Evolutionary conservation across 2,329 filamentous ascomycete genomes (phyloP), one percentile per base, ranked within the genome.

Genomic region (Fonsecaea multimorphosa): DNA sequence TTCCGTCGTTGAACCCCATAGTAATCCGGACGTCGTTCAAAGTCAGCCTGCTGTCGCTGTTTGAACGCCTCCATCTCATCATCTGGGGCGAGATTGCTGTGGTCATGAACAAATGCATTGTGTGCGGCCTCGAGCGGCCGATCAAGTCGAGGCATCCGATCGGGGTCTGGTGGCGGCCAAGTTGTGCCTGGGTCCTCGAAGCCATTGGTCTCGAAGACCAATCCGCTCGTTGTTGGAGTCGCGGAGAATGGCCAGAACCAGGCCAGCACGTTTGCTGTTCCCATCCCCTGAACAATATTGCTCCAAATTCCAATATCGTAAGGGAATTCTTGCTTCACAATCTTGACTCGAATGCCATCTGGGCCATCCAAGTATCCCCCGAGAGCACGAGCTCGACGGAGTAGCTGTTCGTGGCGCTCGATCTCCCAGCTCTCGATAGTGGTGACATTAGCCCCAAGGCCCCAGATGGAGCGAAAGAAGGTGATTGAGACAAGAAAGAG

Each of bases 381-480:
- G 22, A 86, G 80, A 38, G 76, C 76, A 29, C 78, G 77, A 11
- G 82, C 79, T 61, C 81, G 77, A 44, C 80, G 78, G 34, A 83
- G 71, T 4, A 84, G 74, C 3, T 79, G 81, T 40, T 78, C 75
- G 65, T 84, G 82, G 63, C 82, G 73, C 69, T 83, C 82, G 57
- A 83, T 82, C 70, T 84, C 87, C 87, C 87, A 89, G 40, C 83
- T 81, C 74, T 89, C 87, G 66, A 89, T 89, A 0, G 87, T 88
- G 1, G 86, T 89, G 1, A 83, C 84, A 73, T 89, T 89, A 36
- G 81, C 78, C 12, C 80, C 78, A 0, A 89, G 75, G 38, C 80
- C 81, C 82, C 84, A 89, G 1, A 87, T 38, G 0, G 80, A 83
- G 22, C 86, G 81, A 4, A 85, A 70, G 1, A 88, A 75, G 1